These are phyloP conservation scores for Alternaria sp. DNA, from an alignment of 2,329 filamentous ascomycete species.

Conservation along the genomic window DNA sequence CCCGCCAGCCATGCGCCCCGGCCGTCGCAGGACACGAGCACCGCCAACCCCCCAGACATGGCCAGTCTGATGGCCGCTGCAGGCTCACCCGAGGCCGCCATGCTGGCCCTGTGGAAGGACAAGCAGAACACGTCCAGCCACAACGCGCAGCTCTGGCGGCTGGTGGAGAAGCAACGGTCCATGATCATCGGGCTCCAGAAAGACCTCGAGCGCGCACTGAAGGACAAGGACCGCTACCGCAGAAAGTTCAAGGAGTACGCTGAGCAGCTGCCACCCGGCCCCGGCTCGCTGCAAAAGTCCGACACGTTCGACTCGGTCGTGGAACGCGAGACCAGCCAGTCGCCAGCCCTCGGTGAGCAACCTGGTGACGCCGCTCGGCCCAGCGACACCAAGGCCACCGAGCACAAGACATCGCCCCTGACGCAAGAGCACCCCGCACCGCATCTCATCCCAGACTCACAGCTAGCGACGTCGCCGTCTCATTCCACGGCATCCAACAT, in stretches of 20 bases:
- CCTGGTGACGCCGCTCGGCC: conserved; percentile 35
- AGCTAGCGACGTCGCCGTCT: conserved; percentile 41
- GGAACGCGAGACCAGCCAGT: conserved; percentile 48
- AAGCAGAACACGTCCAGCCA: conserved; percentile 88
- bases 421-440: conserved; percentile 24
- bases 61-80: conserved; percentile 79
- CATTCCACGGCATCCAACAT: conserved; percentile 36
- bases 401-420: conserved; percentile 31
- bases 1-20: conserved; percentile 65
- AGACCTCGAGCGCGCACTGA: conserved; percentile 86
- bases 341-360: conserved; percentile 43
- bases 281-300: conserved; percentile 41
- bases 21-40: conserved; percentile 57
- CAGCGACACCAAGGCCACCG: conserved; percentile 21
- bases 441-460: conserved; percentile 36
- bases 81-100: conserved; percentile 86
- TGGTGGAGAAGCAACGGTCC: conserved; percentile 94
- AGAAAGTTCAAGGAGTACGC: conserved; percentile 84
- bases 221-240: conserved; percentile 93
- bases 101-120: conserved; percentile 87
- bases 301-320: conserved; percentile 42
- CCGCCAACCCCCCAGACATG: conserved; percentile 74
- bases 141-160: conserved; percentile 89
- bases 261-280: conserved; percentile 52
- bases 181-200: conserved; percentile 95